These are phyloP conservation scores for Pittosporum tobira DNA, from an alignment of 129 eudicot genomes.

Conservation along the genomic window DNA sequence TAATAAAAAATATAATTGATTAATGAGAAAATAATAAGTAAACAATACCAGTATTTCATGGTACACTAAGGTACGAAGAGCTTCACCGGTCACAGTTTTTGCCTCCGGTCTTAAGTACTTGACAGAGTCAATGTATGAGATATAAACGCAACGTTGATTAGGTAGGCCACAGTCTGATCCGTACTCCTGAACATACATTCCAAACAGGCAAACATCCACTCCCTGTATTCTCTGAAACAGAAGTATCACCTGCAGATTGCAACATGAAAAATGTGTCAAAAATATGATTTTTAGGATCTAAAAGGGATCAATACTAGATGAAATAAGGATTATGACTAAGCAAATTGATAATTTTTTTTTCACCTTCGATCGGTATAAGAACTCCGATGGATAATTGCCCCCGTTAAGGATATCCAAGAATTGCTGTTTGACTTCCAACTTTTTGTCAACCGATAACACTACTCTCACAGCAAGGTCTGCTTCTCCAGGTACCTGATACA, in stretches of 20 bases:
- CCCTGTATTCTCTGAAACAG: slow-evolving; percentile 86
- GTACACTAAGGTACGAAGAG: slow-evolving; percentile 89
- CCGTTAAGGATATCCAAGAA: slow-evolving; percentile 53
- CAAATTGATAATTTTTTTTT: neutral
- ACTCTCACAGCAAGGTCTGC: slow-evolving; percentile 71
- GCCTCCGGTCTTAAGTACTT: slow-evolving; percentile 77
- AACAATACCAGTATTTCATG: slow-evolving; percentile 73
- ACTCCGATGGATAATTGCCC: slow-evolving; percentile 60
- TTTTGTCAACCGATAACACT: slow-evolving; percentile 60
- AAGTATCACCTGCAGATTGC: slow-evolving; percentile 55
- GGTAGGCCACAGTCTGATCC: slow-evolving; percentile 77
- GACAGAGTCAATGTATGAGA: slow-evolving; percentile 85
- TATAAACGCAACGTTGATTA: slow-evolving; percentile 66
- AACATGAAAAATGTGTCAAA: slow-evolving; percentile 11
- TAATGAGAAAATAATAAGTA: slow-evolving; percentile 1
- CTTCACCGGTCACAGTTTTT: slow-evolving; percentile 47
- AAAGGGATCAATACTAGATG: neutral
- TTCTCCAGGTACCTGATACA: slow-evolving; percentile 52
- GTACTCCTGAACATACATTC: slow-evolving; percentile 88
- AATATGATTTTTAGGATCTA: neutral
- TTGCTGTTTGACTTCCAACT: slow-evolving; percentile 63
- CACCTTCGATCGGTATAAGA: slow-evolving; percentile 78
- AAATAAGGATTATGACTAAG: neutral
- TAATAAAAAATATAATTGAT: slow-evolving; percentile 1
- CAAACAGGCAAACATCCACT: slow-evolving; percentile 82